Percentiles rank a stretch among this genome's conserved stretches.
These are phyloP conservation scores for Nidula niveotomentosa DNA, from an alignment of 1,284 basidiomycete species.

Conservation along the genomic window DNA sequence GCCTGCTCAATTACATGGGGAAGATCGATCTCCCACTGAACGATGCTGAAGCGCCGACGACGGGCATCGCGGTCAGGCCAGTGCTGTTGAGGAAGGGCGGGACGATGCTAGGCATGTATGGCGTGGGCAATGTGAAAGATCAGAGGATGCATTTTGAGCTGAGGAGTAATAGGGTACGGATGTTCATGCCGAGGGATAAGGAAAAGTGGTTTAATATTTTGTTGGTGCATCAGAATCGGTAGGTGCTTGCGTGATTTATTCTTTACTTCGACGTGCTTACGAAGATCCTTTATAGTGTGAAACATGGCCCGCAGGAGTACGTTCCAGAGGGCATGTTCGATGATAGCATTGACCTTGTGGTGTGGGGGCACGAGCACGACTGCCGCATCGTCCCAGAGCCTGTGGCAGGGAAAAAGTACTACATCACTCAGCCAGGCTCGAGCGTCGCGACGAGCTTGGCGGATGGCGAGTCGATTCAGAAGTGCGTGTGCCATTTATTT, in stretches of 20 bases:
- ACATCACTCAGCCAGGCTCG: conserved; percentile 93
- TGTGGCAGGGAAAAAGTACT: conserved; percentile 90
- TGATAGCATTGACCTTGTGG: conserved; percentile 89
- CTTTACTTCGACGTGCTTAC: background rate
- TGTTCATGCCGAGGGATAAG: conserved; percentile 93
- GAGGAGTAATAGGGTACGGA: conserved; percentile 88
- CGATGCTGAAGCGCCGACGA: conserved; percentile 64
- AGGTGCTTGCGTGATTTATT: background rate
- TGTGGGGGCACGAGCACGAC: conserved; percentile 99
- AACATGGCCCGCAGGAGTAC: conserved; percentile 89
- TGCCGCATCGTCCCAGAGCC: conserved; percentile 90
- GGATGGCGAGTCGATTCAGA: conserved; percentile 87
- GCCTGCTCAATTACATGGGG: conserved; percentile 97
- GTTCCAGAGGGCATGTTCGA: conserved; percentile 98
- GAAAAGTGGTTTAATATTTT: conserved; percentile 96
- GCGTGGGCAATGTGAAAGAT: conserved; percentile 97
- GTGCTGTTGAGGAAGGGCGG: conserved; percentile 89
- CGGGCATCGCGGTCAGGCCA: conserved; percentile 87
- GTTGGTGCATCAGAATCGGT: conserved; percentile 96
- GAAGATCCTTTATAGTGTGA: conserved; percentile 57
- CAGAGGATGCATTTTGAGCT: conserved; percentile 96
- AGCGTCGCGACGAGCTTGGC: conserved; percentile 93
- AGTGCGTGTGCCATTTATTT: conserved; percentile 48
- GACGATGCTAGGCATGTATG: conserved; percentile 88
- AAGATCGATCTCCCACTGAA: conserved; percentile 74